Conservation (phyloP, 2,329 filamentous ascomycete species). For the Pseudopyrenochaeta lycopersici region DNA sequence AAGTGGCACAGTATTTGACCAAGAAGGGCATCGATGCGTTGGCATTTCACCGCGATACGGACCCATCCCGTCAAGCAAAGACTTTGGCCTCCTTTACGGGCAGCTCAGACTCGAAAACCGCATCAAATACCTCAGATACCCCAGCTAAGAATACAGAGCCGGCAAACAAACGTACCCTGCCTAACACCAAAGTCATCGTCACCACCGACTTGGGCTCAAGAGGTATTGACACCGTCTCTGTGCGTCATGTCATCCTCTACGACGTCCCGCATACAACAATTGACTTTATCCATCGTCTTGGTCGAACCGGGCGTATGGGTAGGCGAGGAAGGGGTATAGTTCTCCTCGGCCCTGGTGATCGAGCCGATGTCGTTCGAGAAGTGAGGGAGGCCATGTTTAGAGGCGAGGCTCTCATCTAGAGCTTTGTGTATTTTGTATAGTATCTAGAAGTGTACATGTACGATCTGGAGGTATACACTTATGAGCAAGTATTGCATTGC, state of each 20-base stretch:
- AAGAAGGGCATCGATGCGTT: conserved; percentile 89
- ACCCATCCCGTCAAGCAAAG: conserved; percentile 78
- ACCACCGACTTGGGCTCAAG: conserved; percentile 92
- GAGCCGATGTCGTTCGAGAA: conserved; percentile 89
- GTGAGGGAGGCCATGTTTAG: conserved; percentile 77
- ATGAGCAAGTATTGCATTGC: not conserved
- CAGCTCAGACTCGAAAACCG: conserved; percentile 7
- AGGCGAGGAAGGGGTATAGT: conserved; percentile 89
- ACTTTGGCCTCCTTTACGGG: conserved; percentile 75
- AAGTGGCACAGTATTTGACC: conserved; percentile 79
- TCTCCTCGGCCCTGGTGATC: conserved; percentile 86
- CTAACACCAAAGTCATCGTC: conserved; percentile 89
- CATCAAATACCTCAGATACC: conserved; percentile 1
- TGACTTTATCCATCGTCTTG: conserved; percentile 96
- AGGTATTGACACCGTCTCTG: conserved; percentile 92
- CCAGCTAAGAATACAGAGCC: conserved; percentile 5
- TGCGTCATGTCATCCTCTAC: conserved; percentile 91
- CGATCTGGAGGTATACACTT: not conserved
- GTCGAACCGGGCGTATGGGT: conserved; percentile 91
- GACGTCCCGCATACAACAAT: conserved; percentile 98
- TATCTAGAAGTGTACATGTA: not conserved
- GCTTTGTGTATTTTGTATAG: not conserved
- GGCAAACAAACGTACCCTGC: conserved; percentile 59
- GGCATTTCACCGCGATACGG: conserved; percentile 84
- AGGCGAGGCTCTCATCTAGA: conserved; percentile 59